A percentile compares a stretch with the other conserved stretches of the same genome.
Evolutionary conservation across 371 early-diverging fungal species (phyloP).

Genomic region (Chytridium lagenaria): DNA sequence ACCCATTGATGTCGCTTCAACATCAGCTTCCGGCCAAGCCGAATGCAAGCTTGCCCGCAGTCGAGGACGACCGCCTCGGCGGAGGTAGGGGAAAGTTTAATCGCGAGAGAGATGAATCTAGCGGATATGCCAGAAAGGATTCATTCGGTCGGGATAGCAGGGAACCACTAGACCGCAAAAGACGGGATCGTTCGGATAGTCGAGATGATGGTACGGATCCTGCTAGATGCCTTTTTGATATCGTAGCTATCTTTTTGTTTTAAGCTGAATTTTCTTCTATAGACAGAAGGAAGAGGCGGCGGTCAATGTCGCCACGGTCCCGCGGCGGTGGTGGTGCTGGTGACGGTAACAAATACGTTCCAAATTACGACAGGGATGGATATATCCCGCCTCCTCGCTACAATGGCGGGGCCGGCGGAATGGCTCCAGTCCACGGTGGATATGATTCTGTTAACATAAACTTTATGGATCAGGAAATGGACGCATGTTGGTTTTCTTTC

Average conservation of each 20-base stretch:
- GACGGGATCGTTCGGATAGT: constrained; percentile 10
- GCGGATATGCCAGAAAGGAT: not conserved
- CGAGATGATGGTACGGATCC: not conserved
- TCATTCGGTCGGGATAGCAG: not conserved
- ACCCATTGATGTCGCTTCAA: too few relatives aligned
- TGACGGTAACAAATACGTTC: constrained; percentile 62
- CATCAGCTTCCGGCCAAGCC: constrained; percentile 12
- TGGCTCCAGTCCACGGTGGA: not conserved
- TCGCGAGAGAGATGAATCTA: not conserved
- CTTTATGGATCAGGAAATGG: too few relatives aligned
- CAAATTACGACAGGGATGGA: constrained; percentile 83
- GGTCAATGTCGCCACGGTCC: constrained; percentile 13
- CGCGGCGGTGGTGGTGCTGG: not conserved
- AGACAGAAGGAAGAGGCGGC: constrained; percentile 16
- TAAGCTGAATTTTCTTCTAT: not conserved
- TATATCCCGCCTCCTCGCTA: constrained; percentile 72
- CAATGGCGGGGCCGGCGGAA: constrained; percentile 1
- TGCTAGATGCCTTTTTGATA: not conserved
- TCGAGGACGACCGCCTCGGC: not conserved
- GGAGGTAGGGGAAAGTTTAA: not conserved
- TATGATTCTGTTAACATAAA: too few relatives aligned
- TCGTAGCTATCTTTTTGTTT: not conserved
- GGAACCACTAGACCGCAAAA: not conserved
- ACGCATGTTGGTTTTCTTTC: too few relatives aligned
- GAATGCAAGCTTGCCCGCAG: not conserved